Percentiles rank a stretch among this genome's conserved stretches.
phyloP scores from a whole-genome alignment of 164 flowering plant genomes.

The Tetrastigma voinierianum region DNA sequence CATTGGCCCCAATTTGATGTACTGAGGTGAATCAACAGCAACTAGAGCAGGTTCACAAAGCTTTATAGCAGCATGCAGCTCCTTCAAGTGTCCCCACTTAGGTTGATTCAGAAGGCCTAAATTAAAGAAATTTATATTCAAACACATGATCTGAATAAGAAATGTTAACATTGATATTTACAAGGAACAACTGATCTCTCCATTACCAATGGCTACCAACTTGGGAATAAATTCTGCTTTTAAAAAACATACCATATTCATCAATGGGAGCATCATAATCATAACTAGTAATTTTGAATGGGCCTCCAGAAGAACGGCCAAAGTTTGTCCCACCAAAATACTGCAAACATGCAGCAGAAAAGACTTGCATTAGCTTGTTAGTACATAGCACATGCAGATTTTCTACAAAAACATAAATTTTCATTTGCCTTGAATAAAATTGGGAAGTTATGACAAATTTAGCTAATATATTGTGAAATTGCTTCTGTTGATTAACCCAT shows the following conservation, averaged over 20 bases:
- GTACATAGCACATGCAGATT: conserved; percentile 2
- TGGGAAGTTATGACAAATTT: neutral
- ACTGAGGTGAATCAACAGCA: conserved; percentile 68
- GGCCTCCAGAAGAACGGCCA: conserved; percentile 94
- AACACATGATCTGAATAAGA: neutral
- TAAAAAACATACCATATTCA: conserved; percentile 73
- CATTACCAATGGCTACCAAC: neutral
- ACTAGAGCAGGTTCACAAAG: conserved; percentile 92
- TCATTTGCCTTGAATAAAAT: neutral
- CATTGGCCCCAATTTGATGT: conserved; percentile 65
- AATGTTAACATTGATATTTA: neutral
- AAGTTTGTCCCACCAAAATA: conserved; percentile 96
- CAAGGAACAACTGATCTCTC: neutral
- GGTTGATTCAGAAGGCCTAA: conserved; percentile 84
- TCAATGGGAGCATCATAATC: conserved; percentile 98
- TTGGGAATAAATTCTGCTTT: neutral
- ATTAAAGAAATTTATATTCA: conserved; percentile 2
- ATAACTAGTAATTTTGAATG: conserved; percentile 77
- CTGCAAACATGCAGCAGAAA: conserved; percentile 38
- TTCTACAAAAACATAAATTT: neutral
- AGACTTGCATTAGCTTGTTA: conserved; percentile 9
- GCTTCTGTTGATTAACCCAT: too few relatives aligned
- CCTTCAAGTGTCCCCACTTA: conserved; percentile 96
- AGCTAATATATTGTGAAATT: too few relatives aligned
- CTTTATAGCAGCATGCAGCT: conserved; percentile 89